Conservation (phyloP, 1,139 yeast species). For the Saccharomyces pastorianus region DNA sequence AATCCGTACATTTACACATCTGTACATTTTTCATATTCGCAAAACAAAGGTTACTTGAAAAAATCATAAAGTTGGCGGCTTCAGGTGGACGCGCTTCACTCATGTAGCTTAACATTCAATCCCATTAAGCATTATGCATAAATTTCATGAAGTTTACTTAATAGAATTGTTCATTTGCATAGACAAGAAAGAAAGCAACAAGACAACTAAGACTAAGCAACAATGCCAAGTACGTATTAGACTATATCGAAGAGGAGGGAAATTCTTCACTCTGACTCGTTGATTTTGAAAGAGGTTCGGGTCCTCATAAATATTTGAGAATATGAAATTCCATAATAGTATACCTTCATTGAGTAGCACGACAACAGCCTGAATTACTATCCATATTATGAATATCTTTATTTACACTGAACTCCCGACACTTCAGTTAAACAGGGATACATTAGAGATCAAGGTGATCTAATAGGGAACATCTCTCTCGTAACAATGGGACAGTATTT, state of each 20-base stretch:
- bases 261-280: slow-evolving; percentile 48
- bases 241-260: slow-evolving; percentile 5
- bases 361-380: not conserved
- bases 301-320: slow-evolving; percentile 12
- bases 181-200: not conserved
- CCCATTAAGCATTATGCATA: not conserved
- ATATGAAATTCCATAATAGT: not conserved
- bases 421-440: slow-evolving; percentile 49
- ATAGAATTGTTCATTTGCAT: not conserved
- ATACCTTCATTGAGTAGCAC: not conserved
- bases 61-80: not conserved
- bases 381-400: slow-evolving; percentile 8
- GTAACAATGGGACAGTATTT: not conserved
- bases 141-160: not conserved
- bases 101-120: not conserved
- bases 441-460: slow-evolving; percentile 1
- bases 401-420: slow-evolving; percentile 72
- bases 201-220: slow-evolving; percentile 8
- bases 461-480: not conserved
- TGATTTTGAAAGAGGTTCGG: slow-evolving; percentile 40
- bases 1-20: not conserved
- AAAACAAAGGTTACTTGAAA: not conserved
- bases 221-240: slow-evolving; percentile 20
- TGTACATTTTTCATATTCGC: not conserved
- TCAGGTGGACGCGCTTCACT: not conserved